Evolutionary conservation across 2,329 filamentous ascomycete species (phyloP), one percentile per base, ranked within the genome.

Genomic region (Claviceps paspali): DNA sequence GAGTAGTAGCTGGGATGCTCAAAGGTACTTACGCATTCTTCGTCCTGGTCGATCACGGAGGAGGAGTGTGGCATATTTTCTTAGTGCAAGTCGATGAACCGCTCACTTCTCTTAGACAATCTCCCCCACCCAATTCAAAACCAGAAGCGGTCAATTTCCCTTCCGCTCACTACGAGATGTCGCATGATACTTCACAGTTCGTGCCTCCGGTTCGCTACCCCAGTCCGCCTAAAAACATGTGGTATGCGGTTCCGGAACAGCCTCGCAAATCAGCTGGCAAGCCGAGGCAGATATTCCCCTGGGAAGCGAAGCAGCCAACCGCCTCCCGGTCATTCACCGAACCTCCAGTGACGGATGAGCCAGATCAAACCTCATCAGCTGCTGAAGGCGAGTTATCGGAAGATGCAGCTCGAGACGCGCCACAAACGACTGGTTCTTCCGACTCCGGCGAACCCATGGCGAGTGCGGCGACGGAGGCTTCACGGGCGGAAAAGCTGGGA

Each of bases 141-240:
- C 87, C 87, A 7, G 91, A 96, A 65, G 88, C 86, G 6, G 65
- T 74, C 43, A 84, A 92, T 55, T 82, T 96, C 51, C 84, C 86
- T 12, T 68, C 69, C 33, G 73, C 76, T 39, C 76, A 76, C 38
- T 96, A 96, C 58, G 69, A 73, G 39, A 95, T 95, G 79, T 93
- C 82, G 39, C 72, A 71, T 39, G 82, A 87, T 54, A 66, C 68
- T 14, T 59, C 75, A 24, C 75, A 82, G 8, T 96, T 92, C 58
- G 70, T 83, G 38, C 73, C 87, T 23, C 87, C 87, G 14, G 59
- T 64, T 41, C 68, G 73, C 37, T 91, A 93, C 50, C 83, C 87
- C 3, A 82, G 84, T 51, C 83, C 85, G 14, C 85, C 87, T 0
- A 81, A 71, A 55, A 73, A 87, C 51, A 87, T 94, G 83, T 91